These are phyloP conservation scores for Acorus calamus DNA, from an alignment of 106 monocot genomes.

Conservation along the genomic window DNA sequence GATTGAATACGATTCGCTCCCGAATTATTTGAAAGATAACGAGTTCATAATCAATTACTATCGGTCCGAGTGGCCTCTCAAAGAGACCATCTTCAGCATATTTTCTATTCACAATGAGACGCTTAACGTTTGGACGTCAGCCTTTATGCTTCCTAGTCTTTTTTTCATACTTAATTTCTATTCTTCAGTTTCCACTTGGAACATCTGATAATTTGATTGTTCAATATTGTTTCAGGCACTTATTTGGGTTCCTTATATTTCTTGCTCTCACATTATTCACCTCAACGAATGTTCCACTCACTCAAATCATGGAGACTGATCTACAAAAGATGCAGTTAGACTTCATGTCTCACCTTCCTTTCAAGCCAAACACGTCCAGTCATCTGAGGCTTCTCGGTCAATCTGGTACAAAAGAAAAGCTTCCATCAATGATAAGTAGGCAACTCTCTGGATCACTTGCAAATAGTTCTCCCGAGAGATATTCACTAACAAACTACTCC, in stretches of 20 bases:
- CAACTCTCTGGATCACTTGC: too few relatives aligned
- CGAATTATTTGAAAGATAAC: conserved; percentile 40
- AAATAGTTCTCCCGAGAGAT: too few relatives aligned
- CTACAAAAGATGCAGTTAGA: too few relatives aligned
- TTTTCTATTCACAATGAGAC: conserved; percentile 60
- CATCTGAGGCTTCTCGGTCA: too few relatives aligned
- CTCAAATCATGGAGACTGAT: background rate
- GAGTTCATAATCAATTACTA: conserved; percentile 37
- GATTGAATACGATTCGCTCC: conserved; percentile 20
- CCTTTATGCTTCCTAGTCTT: background rate
- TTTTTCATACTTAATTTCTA: too few relatives aligned
- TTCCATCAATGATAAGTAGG: too few relatives aligned
- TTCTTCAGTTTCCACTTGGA: too few relatives aligned
- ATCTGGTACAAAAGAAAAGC: too few relatives aligned
- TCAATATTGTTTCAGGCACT: conserved; percentile 41
- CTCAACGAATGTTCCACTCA: conserved; percentile 16
- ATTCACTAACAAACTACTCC: too few relatives aligned
- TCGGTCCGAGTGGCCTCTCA: conserved; percentile 40
- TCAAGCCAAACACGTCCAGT: too few relatives aligned
- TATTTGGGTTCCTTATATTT: conserved; percentile 78
- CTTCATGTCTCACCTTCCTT: too few relatives aligned
- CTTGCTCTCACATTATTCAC: conserved; percentile 34
- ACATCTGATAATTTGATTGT: too few relatives aligned
- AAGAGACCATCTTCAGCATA: conserved; percentile 41
- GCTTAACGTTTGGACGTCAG: conserved; percentile 50